phyloP scores from a whole-genome alignment of 2,329 filamentous ascomycete species.

The Hymenoscyphus fraxineus region DNA sequence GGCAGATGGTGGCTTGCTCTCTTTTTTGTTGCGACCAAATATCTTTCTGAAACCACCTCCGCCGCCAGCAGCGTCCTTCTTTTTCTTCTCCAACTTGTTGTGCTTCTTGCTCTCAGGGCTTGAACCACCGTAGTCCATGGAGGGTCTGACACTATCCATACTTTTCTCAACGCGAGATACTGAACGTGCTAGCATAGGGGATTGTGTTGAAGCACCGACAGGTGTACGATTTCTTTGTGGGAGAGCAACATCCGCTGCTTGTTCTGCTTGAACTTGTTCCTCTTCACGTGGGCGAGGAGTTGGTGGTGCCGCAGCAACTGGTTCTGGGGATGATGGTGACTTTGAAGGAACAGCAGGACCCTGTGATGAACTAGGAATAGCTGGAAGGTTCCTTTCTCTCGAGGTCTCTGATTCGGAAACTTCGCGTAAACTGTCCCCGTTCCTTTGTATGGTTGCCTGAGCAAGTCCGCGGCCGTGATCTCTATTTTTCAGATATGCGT shows the following conservation, averaged over 20 bases:
- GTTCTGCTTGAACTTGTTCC: slow-evolving; percentile 33
- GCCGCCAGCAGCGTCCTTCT: slow-evolving; percentile 14
- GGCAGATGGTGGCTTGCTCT: slow-evolving; percentile 50
- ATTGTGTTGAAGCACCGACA: slow-evolving; percentile 10
- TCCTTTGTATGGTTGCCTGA: slow-evolving; percentile 41
- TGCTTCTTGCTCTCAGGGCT: slow-evolving; percentile 47
- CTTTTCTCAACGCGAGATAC: slow-evolving; percentile 20
- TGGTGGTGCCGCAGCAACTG: slow-evolving; percentile 22
- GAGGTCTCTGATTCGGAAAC: slow-evolving; percentile 16
- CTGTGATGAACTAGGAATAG: slow-evolving; percentile 16
- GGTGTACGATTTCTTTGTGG: slow-evolving; percentile 27
- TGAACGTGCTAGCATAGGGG: slow-evolving; percentile 6
- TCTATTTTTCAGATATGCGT: slow-evolving; percentile 76
- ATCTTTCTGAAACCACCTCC: slow-evolving; percentile 59
- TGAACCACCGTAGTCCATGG: slow-evolving; percentile 26
- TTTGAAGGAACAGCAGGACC: slow-evolving; percentile 43
- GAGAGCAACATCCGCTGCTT: slow-evolving; percentile 30
- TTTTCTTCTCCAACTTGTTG: slow-evolving; percentile 55
- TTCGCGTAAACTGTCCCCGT: slow-evolving; percentile 23
- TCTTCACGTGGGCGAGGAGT: slow-evolving; percentile 24
- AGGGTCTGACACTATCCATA: slow-evolving; percentile 23
- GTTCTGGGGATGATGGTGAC: slow-evolving; percentile 25
- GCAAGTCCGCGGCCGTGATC: slow-evolving; percentile 65
- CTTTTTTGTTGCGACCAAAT: slow-evolving; percentile 62
- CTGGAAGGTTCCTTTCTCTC: slow-evolving; percentile 28